Evolutionary conservation across 129 eudicot genomes (phyloP).

Genomic region (Flaveria robusta): DNA sequence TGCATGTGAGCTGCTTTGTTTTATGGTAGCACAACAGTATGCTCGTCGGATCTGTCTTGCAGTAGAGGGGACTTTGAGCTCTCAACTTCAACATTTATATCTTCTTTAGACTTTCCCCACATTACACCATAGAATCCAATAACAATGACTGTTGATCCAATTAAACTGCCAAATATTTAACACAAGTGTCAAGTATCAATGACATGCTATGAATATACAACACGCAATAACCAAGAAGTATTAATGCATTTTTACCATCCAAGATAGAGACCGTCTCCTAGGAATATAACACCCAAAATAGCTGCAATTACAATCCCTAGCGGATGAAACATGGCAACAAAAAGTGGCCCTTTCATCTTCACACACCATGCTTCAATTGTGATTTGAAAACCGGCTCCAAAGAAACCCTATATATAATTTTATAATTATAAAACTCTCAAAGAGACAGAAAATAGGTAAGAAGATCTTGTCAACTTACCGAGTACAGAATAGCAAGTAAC

Average conservation of each 20-base stretch:
- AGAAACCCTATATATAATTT: constrained; percentile 41
- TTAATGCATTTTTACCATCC: constrained; percentile 53
- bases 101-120: constrained; percentile 68
- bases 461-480: constrained; percentile 24
- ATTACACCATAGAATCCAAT: constrained; percentile 63
- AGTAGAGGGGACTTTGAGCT: constrained; percentile 43
- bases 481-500: constrained; percentile 30
- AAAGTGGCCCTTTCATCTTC: constrained; percentile 67
- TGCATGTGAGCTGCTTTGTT: background rate
- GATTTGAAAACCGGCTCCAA: constrained; percentile 59
- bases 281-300: constrained; percentile 46
- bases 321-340: constrained; percentile 70
- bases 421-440: background rate
- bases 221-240: background rate
- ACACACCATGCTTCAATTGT: constrained; percentile 60
- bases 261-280: constrained; percentile 58
- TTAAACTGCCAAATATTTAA: constrained; percentile 41
- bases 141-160: constrained; percentile 48
- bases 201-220: background rate
- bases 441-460: background rate
- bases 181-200: constrained; percentile 10
- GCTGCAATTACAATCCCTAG: constrained; percentile 62
- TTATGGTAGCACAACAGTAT: constrained; percentile 26
- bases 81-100: constrained; percentile 23
- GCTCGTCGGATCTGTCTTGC: constrained; percentile 27